Evolutionary conservation across 2,329 filamentous ascomycete genomes (phyloP), one percentile per base, ranked within the genome.

Genomic region (Graphilbum ipis-grandicollis): DNA sequence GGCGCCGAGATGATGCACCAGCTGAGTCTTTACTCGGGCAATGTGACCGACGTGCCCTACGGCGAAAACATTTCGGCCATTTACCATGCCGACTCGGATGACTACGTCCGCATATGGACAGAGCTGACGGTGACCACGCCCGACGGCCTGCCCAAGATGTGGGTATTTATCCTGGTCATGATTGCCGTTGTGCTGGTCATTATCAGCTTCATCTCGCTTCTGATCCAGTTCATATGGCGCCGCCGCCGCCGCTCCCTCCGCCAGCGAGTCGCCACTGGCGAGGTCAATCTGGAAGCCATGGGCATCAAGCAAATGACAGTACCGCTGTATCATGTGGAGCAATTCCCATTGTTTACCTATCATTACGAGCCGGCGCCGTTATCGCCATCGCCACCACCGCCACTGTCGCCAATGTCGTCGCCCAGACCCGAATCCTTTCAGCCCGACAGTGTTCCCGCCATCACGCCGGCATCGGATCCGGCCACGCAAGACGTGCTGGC

Each of bases 271-370:
- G 65, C 72, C 40, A 66, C 64, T 8, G 86, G 88, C 36, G 80
- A 93, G 46, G 75, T 93, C 17, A 82, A 94, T 49, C 63, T 94
- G 3, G 86, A 94, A 55, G 75, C 74, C 3, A 66, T 93, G 46
- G 86, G 85, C 2, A 82, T 94, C 46, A 88, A 83, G 50, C 71
- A 79, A 13, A 58, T 93, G 19, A 82, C 72, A 2, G 81, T 94
- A 0, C 84, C 88, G 1, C 60, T 67, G 33, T 59, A 73, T 9
- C 63, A 84, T 29, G 65, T 96, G 19, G 67, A 80, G 34, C 67
- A 68, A 17, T 78, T 94, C 48, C 83, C 85, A 1, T 56, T 88
- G 2, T 92, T 81, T 50, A 79, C 73, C 0, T 96, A 93, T 51
- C 69, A 65, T 42, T 68, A 67, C 46, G 64, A 71, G 23, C 60